Evolutionary conservation across 371 early-diverging fungal species (phyloP).

Genomic region (Lichtheimia hyalospora): DNA sequence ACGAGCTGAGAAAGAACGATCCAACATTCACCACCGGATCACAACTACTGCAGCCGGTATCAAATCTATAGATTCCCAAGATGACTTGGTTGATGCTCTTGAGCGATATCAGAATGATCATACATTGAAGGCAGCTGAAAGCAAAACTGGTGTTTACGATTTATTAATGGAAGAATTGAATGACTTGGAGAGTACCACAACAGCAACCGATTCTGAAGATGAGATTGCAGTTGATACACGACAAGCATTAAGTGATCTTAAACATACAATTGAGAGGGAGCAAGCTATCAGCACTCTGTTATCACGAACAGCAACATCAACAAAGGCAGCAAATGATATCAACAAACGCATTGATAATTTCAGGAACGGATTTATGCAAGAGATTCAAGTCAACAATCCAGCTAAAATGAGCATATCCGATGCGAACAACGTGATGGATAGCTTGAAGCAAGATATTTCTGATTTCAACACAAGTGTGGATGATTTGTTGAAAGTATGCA

Average conservation of each 20-base stretch:
- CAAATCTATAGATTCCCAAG: no score
- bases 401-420: conserved; percentile 12
- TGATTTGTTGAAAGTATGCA: conserved; percentile 13
- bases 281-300: conserved; percentile 20
- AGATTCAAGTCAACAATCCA: no score
- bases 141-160: conserved; percentile 1
- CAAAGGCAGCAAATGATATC: conserved; percentile 31
- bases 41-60: no score
- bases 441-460: conserved; percentile 25
- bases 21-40: background rate
- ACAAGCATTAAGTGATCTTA: background rate
- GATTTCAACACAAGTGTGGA: conserved; percentile 28
- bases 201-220: background rate
- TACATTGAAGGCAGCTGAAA: conserved; percentile 1
- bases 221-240: background rate
- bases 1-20: background rate
- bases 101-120: no score
- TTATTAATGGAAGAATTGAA: background rate
- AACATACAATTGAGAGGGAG: conserved; percentile 1
- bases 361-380: no score
- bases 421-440: conserved; percentile 14
- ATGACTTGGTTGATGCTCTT: no score
- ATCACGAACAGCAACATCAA: conserved; percentile 24
- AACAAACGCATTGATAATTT: conserved; percentile 19
- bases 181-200: no score